Evolutionary conservation across 1,139 yeast species (phyloP), one percentile per base, ranked within the genome.

Genomic region (Kurtzmaniella quercitrusa): DNA sequence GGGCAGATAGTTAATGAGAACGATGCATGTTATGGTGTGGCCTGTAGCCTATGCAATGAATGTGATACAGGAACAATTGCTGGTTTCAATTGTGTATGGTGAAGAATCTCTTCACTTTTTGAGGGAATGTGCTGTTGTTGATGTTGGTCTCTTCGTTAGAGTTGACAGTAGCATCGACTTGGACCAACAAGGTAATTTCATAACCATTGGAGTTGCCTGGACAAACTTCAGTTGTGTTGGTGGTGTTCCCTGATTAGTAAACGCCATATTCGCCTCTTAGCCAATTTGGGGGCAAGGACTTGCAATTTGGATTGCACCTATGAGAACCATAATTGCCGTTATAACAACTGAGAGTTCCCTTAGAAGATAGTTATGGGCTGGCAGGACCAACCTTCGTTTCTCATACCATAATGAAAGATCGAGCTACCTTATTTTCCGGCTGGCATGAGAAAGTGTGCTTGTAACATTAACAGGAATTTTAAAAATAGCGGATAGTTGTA

Each of bases 221-320:
- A 44, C 70, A 65, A 14, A 44, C 33, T 14, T 12, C 4, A 34
- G 42, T 40, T 18, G 42, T 36, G n/a, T 19, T 34, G 4, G 60
- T 55, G 29, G 42, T 37, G 43, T 51, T 50, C 45, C 56, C 57
- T 38, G 54, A 56, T 52, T 57, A 58, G 53, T 59, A 65, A 23
- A 66, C 54, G 25, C 52, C 51, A 47, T 62, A 66, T 39, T 60
- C 62, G 19, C 58, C 60, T 29, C 52, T 50, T 53, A 53, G n/a
- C 50, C 43, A 12, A 44, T 39, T 19, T 57, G 59, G 7, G 71
- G 68, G 51, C 73, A 68, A 16, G 71, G n/a, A n/a, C n/a, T n/a
- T n/a, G n/a, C n/a, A n/a, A n/a, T n/a, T n/a, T n/a, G n/a, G n/a
- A n/a, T n/a, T n/a, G n/a, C n/a, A n/a, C n/a, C n/a, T n/a, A n/a